A percentile compares a stretch with the other conserved stretches of the same genome.
These are phyloP conservation scores for Aspergillus quadrilineatus DNA, from an alignment of 2,329 filamentous ascomycete species.

Conservation along the genomic window DNA sequence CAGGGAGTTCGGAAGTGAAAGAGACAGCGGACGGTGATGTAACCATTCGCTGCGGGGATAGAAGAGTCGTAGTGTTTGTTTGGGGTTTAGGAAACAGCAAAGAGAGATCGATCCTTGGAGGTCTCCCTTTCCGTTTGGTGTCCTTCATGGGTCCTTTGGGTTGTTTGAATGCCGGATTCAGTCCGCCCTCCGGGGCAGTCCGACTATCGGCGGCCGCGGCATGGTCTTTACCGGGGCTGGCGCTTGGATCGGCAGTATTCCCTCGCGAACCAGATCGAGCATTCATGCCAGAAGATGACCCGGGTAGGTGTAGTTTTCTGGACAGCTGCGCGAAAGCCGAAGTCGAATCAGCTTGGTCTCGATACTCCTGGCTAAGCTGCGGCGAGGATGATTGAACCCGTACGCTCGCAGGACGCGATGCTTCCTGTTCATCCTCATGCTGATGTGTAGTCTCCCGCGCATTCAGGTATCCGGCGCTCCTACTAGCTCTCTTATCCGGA, in stretches of 20 bases:
- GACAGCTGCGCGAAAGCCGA: conserved; percentile 34
- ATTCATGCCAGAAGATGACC: conserved; percentile 47
- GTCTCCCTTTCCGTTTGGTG: conserved; percentile 41
- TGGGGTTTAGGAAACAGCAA: conserved; percentile 44
- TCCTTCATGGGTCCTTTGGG: conserved; percentile 30
- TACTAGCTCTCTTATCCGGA: conserved; percentile 26
- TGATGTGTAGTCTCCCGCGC: conserved; percentile 38
- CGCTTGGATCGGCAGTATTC: conserved; percentile 35
- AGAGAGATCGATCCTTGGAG: conserved; percentile 43
- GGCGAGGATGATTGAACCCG: conserved; percentile 49
- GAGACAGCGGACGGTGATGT: conserved; percentile 42
- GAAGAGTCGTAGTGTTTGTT: conserved; percentile 31
- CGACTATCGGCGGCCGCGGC: conserved; percentile 6
- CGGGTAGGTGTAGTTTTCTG: conserved; percentile 40
- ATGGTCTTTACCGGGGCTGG: conserved; percentile 22
- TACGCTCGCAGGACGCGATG: conserved; percentile 30
- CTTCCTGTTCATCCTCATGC: conserved; percentile 20
- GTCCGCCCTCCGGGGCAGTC: conserved; percentile 20
- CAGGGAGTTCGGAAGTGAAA: conserved; percentile 34
- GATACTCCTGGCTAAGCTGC: conserved; percentile 42
- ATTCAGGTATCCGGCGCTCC: conserved; percentile 42
- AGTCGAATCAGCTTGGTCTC: conserved; percentile 26
- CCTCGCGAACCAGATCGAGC: conserved; percentile 50
- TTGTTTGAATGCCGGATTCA: conserved; percentile 25
- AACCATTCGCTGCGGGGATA: conserved; percentile 45